These are phyloP conservation scores for Globisporangium lucens DNA, from an alignment of 352 stramenopile species.

Conservation along the genomic window DNA sequence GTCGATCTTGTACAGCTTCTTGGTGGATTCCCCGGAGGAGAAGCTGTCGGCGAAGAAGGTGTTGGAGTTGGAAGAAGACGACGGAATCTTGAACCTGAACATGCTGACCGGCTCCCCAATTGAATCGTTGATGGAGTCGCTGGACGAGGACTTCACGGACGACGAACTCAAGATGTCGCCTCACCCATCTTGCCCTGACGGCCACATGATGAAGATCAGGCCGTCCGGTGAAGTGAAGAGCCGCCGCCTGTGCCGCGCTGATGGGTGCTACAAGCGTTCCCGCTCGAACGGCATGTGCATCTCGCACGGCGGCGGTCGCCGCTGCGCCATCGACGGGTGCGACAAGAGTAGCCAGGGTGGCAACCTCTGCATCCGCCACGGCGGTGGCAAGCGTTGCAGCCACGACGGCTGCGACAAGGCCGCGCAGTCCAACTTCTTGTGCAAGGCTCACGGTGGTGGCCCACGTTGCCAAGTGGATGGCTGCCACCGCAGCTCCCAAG, in stretches of 20 bases:
- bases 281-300: conserved; percentile 86
- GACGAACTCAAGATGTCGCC: conserved; percentile 66
- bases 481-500: conserved; percentile 74
- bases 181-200: conserved; percentile 22
- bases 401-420: conserved; percentile 76
- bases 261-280: conserved; percentile 85
- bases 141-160: conserved; percentile 69
- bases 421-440: conserved; percentile 82
- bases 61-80: conserved; percentile 43
- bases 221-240: conserved; percentile 44
- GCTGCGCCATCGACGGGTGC: conserved; percentile 75
- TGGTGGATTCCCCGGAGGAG: conserved; percentile 73
- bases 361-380: conserved; percentile 85
- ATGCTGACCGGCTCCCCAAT: conserved; percentile 61
- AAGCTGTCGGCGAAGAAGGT: conserved; percentile 39
- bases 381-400: conserved; percentile 79
- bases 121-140: conserved; percentile 68
- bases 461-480: conserved; percentile 67
- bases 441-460: conserved; percentile 84
- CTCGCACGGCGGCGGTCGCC: conserved; percentile 74
- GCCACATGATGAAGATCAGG: conserved; percentile 25
- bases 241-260: conserved; percentile 63
- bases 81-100: conserved; percentile 79
- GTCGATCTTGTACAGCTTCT: conserved; percentile 85
- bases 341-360: conserved; percentile 79